Evolutionary conservation across 1,284 basidiomycete genomes (phyloP).

Genomic region (Cystobasidium pallidum): DNA sequence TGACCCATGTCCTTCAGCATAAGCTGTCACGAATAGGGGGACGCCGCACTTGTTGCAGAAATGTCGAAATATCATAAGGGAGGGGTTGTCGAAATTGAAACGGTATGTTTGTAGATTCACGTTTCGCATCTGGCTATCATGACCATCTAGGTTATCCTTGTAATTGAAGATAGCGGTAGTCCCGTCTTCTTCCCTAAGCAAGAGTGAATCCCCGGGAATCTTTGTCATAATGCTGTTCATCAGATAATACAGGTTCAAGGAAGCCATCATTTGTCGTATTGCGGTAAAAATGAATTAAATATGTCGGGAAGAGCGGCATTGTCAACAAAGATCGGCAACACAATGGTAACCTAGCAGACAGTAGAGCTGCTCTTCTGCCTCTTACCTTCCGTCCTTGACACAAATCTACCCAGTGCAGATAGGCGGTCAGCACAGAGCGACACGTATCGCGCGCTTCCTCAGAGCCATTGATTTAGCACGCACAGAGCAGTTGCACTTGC

Average conservation of each 20-base stretch:
- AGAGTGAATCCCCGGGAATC: neutral
- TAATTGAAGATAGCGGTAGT: conserved; percentile 3
- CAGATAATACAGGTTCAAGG: no score
- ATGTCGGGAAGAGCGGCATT: neutral
- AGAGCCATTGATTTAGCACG: neutral
- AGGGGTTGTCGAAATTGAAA: conserved; percentile 10
- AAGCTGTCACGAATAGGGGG: conserved; percentile 22
- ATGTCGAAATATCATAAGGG: conserved; percentile 24
- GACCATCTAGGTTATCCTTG: conserved; percentile 19
- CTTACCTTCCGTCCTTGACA: conserved; percentile 25
- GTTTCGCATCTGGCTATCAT: conserved; percentile 12
- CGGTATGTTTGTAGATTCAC: conserved; percentile 7
- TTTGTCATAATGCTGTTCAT: conserved; percentile 8
- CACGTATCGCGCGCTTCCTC: neutral
- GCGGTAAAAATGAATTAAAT: no score
- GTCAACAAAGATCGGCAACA: neutral
- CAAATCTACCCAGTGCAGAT: neutral
- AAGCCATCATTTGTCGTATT: neutral
- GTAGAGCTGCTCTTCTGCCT: neutral
- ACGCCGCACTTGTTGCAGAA: conserved; percentile 22
- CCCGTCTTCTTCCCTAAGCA: conserved; percentile 3
- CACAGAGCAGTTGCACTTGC: conserved; percentile 31
- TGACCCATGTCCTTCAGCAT: conserved; percentile 3
- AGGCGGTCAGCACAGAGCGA: neutral
- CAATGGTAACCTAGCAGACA: neutral